Evolutionary conservation across 140 eudicot genomes (phyloP).

Genomic region (Senecio squalidus): DNA sequence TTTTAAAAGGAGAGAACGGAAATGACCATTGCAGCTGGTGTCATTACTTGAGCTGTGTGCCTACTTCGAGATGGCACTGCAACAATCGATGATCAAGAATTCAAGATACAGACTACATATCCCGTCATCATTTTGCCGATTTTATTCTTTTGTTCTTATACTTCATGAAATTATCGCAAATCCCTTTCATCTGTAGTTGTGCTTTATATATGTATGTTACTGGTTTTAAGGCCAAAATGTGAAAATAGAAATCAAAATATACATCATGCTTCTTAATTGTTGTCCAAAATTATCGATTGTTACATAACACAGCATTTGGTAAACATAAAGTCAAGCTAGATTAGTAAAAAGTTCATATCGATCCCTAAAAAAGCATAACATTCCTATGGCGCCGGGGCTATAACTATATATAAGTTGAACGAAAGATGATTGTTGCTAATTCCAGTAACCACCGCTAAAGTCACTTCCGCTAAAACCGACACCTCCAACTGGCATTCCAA

Average conservation of each 20-base stretch:
- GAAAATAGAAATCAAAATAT: not conserved
- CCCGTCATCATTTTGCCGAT: not conserved
- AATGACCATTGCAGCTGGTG: conserved; percentile 92
- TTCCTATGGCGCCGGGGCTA: not conserved
- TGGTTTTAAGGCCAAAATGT: not conserved
- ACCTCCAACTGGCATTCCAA: conserved; percentile 59
- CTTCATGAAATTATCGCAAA: conserved; percentile 5
- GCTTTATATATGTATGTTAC: conserved; percentile 7
- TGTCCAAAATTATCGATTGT: no score
- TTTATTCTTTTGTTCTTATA: conserved; percentile 22
- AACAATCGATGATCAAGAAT: conserved; percentile 31
- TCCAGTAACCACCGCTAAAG: conserved; percentile 54
- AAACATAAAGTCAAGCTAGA: not conserved
- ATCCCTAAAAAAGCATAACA: conserved; percentile 11
- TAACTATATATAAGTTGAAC: not conserved
- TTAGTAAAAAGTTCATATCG: conserved; percentile 19
- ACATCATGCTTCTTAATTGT: no score
- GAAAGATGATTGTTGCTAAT: conserved; percentile 7
- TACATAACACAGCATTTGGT: not conserved
- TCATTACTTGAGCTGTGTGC: conserved; percentile 79
- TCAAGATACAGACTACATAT: not conserved
- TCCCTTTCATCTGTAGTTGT: no score
- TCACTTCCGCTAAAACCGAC: conserved; percentile 39
- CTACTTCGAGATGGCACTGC: conserved; percentile 87
- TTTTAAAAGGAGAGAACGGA: conserved; percentile 66